Evolutionary conservation across 2,329 filamentous ascomycete species (phyloP).

Genomic region (Capronia americana): DNA sequence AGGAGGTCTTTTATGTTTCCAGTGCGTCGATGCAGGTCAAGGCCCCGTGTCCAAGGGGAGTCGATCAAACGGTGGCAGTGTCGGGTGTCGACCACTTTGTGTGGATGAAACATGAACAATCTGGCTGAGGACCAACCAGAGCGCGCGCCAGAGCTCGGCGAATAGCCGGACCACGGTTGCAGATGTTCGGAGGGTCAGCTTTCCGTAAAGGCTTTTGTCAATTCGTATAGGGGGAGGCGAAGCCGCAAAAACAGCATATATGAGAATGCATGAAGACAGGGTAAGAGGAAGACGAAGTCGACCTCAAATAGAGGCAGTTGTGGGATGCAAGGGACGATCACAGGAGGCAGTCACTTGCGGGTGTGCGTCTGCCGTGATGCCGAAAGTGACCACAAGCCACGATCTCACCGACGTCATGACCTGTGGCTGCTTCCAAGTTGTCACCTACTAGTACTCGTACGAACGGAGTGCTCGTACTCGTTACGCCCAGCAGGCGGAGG

Average conservation of each 20-base stretch:
- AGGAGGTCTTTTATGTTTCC: constrained; percentile 30
- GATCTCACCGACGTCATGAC: background rate
- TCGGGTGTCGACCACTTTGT: constrained; percentile 30
- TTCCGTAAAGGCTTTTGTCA: constrained; percentile 19
- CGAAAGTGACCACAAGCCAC: background rate
- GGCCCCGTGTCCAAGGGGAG: constrained; percentile 29
- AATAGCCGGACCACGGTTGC: constrained; percentile 17
- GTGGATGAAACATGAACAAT: constrained; percentile 37
- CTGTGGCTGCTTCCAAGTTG: background rate
- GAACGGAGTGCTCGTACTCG: background rate
- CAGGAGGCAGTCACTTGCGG: constrained; percentile 8
- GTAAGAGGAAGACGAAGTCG: background rate
- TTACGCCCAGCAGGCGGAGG: background rate
- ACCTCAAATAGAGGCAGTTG: background rate
- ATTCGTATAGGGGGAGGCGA: constrained; percentile 14
- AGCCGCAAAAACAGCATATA: background rate
- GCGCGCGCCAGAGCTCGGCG: constrained; percentile 25
- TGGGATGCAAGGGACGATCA: background rate
- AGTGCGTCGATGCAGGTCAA: constrained; percentile 19
- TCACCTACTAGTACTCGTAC: background rate
- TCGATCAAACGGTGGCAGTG: constrained; percentile 38
- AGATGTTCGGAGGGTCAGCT: constrained; percentile 30
- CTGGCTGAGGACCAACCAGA: constrained; percentile 34
- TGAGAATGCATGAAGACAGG: background rate
- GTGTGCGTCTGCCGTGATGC: constrained; percentile 6